phyloP scores from a whole-genome alignment of 768 basidiomycete species.

The Tephrocybe rancida region DNA sequence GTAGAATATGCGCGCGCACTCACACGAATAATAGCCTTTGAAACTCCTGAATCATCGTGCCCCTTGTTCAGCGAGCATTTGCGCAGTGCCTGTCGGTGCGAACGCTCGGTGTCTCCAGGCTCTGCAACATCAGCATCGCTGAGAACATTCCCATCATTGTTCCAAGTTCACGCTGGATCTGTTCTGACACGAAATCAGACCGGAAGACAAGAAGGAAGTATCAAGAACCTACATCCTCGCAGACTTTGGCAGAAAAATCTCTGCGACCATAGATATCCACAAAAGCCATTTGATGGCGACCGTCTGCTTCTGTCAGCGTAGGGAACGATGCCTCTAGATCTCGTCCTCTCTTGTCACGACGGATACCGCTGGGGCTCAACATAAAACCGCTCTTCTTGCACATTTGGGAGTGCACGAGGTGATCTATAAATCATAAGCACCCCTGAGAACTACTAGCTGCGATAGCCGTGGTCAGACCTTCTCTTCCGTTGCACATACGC shows the following conservation, averaged over 20 bases:
- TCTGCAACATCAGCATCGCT: background rate
- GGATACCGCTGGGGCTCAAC: too few species aligned
- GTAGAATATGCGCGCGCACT: background rate
- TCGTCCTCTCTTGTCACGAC: too few species aligned
- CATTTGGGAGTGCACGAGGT: too few species aligned
- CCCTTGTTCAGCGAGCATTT: constrained; percentile 52
- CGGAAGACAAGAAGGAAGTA: background rate
- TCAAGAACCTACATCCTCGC: background rate
- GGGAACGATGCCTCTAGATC: too few species aligned
- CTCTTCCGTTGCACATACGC: too few species aligned
- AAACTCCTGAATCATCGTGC: background rate
- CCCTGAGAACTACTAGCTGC: too few species aligned
- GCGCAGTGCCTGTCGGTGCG: constrained; percentile 71
- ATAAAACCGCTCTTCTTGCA: too few species aligned
- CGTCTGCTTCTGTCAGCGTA: background rate
- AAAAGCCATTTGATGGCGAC: background rate
- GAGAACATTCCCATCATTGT: background rate
- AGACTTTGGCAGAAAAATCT: constrained; percentile 1
- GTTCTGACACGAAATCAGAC: background rate
- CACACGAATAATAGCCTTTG: constrained; percentile 5
- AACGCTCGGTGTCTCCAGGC: constrained; percentile 71
- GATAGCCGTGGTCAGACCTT: too few species aligned
- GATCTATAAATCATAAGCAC: too few species aligned
- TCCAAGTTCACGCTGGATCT: background rate
- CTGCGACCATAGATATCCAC: background rate